Evolutionary conservation across 2,329 filamentous ascomycete species (phyloP), one percentile per base, ranked within the genome.

Genomic region (Tothia fuscella): DNA sequence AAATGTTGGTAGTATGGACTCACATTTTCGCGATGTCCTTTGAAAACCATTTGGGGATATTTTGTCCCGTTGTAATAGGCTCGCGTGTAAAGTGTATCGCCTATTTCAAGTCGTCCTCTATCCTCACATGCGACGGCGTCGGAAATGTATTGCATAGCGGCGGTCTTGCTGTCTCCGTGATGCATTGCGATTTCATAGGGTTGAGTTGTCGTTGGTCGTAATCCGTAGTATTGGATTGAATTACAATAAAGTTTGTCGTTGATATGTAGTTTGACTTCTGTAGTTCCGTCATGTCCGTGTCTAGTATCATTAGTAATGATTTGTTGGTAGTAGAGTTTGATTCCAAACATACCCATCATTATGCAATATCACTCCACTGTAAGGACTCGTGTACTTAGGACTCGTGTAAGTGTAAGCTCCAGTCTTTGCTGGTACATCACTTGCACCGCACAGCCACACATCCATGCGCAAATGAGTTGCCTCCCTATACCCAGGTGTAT

Each of bases 251-350:
- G 29, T 37, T 42, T 20, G 12, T 25, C 39, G 22, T 42, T 42
- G 9, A 24, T 42, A 2, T 10, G 17, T 12, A 42, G 22, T 3
- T 41, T 24, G 13, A 42, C 39, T 16, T 37, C 26, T 10, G 39
- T 42, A 5, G 39, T 31, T 9, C 39, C 39, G 29, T 42, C 39
- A n/a, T 42, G 39, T 17, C 39, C 39, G 19, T 42, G 39, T 13
- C 39, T 36, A 25, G 14, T 21, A 19, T 10, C 12, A 10, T 40
- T 17, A 40, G 26, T 10, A 12, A 10, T 10, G 2, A 13, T 10
- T 22, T 31, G 6, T 3, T 13, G 9, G 13, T 29, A 3, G 14
- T n/a, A 13, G 6, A 9, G 16, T 10, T 2, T 13, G 3, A 4
- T 29, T 10, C 13, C 10, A 29, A 4, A 32, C 38, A 13, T 20